Base-by-base conservation (phyloP, 2,329 filamentous ascomycete species). In the Trichoderma guizhouense region DNA sequence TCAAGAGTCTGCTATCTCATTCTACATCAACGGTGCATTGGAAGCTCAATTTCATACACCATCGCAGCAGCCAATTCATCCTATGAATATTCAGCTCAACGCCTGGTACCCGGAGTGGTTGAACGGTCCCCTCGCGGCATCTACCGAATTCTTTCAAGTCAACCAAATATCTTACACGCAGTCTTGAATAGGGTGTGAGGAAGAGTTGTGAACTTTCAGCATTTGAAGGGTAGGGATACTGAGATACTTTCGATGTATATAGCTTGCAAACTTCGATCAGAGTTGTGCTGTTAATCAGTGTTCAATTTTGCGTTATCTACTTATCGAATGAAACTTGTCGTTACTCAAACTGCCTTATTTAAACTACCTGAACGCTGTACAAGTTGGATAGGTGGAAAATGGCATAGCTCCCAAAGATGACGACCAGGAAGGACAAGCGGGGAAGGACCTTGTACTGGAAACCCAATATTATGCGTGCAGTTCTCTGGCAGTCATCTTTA, bases 61-160 rank as follows among this genome's bases (percentile, higher is more conserved):
- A 28, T 24, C 51, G 24, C 32, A 58, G 21, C 51, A 68, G 7
- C 65, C 65, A 1, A 24, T 32, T 32, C 51, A 68, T 24, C 51
- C 65, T 7, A 68, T 68, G 53, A 68, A 68, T 3, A 68, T 58
- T 43, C 65, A 68, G 4, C 51, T 68, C 34, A 58, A 68, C 4
- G 15, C 65, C 5, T 68, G 65, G 65, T 58, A 43, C 26, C 65
- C 65, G 6, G 34, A 6, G 18, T 68, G 65, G 65, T 2, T 68
- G 7, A 15, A 68, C 12, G 65, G 65, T 7, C 36, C 18, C 14
- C 8, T 34, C 18, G 53, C 65, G 12, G 39, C 53, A 9, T 39
- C 53, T 24, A 68, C 53, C 12, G 6, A 58, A 26, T 68, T n/a
- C 53, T 21, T 58, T 34, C 51, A 58, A 32, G 65, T 68, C 7